Percentiles rank a stretch among this genome's conserved stretches.
Conservation (phyloP, 176 grass and related monocot species). For the Leersia perrieri region DNA sequence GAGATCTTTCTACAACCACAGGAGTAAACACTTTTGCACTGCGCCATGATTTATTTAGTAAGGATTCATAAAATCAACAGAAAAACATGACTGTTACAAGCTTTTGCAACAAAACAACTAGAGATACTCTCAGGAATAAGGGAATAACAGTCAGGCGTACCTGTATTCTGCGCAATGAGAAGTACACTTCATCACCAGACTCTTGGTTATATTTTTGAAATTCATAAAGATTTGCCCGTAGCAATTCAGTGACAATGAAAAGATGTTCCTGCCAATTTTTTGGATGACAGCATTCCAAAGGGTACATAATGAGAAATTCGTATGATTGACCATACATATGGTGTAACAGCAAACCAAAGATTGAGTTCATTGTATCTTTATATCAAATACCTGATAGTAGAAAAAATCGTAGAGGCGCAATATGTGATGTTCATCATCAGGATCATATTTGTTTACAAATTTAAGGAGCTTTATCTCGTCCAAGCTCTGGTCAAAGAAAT, state of each 20-base stretch:
- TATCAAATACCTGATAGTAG: constrained; percentile 71
- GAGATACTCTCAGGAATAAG: background rate
- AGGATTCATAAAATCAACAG: background rate
- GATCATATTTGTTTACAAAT: constrained; percentile 94
- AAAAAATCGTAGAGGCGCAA: constrained; percentile 94
- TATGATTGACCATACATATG: constrained; percentile 7
- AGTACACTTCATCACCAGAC: constrained; percentile 71
- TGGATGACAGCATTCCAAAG: constrained; percentile 18
- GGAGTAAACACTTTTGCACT: background rate
- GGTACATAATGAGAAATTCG: constrained; percentile 20
- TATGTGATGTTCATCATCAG: constrained; percentile 78
- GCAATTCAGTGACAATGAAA: constrained; percentile 96
- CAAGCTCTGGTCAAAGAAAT: constrained; percentile 99
- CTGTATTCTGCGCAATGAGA: constrained; percentile 94
- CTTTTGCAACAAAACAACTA: constrained; percentile 13
- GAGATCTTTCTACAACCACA: background rate
- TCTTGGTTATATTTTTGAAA: constrained; percentile 99
- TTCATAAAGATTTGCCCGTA: constrained; percentile 91
- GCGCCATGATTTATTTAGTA: constrained; percentile 9
- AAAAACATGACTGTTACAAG: background rate
- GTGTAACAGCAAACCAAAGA: constrained; percentile 11
- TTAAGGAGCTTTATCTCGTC: constrained; percentile 99
- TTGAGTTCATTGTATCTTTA: constrained; percentile 15
- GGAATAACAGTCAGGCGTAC: constrained; percentile 24
- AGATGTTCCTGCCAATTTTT: constrained; percentile 81